phyloP scores from a whole-genome alignment of 805 yeast species.

The Saccharomycopsis vini region DNA sequence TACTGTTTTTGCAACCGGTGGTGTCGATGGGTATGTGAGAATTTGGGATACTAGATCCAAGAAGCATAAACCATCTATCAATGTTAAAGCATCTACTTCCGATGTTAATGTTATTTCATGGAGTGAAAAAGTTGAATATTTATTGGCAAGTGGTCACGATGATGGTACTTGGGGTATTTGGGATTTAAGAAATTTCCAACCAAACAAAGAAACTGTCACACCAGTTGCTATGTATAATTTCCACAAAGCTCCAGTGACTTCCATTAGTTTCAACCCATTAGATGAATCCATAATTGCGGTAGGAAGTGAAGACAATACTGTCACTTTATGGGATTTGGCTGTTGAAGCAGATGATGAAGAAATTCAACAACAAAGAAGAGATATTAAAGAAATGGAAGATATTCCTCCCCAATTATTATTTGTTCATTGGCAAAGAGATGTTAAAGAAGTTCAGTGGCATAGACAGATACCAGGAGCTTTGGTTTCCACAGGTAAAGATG shows the following conservation, averaged over 20 bases:
- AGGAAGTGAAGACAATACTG: conserved; percentile 93
- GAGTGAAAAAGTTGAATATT: conserved; percentile 79
- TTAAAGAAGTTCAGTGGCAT: conserved; percentile 98
- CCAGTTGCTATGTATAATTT: conserved; percentile 94
- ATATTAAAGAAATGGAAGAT: conserved; percentile 69
- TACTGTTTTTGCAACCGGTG: conserved; percentile 93
- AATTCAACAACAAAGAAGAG: conserved; percentile 74
- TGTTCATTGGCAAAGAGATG: conserved; percentile 97
- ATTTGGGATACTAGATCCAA: conserved; percentile 97
- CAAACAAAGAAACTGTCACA: conserved; percentile 32
- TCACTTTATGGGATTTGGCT: conserved; percentile 94
- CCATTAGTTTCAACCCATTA: conserved; percentile 87
- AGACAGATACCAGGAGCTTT: conserved; percentile 92
- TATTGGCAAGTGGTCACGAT: conserved; percentile 93
- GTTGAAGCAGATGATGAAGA: conserved; percentile 99
- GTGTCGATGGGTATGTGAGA: conserved; percentile 82
- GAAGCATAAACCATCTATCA: conserved; percentile 83
- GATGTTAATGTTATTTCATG: conserved; percentile 95
- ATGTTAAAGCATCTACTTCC: conserved; percentile 66
- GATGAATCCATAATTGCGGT: conserved; percentile 96
- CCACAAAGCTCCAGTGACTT: conserved; percentile 89
- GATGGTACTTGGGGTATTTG: conserved; percentile 97
- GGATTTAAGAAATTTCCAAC: conserved; percentile 84
- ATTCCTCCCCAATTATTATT: conserved; percentile 93
- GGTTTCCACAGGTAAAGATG: conserved; percentile 92